These are phyloP conservation scores for Umbellularia californica DNA, from an alignment of 164 flowering plant genomes.

Conservation along the genomic window DNA sequence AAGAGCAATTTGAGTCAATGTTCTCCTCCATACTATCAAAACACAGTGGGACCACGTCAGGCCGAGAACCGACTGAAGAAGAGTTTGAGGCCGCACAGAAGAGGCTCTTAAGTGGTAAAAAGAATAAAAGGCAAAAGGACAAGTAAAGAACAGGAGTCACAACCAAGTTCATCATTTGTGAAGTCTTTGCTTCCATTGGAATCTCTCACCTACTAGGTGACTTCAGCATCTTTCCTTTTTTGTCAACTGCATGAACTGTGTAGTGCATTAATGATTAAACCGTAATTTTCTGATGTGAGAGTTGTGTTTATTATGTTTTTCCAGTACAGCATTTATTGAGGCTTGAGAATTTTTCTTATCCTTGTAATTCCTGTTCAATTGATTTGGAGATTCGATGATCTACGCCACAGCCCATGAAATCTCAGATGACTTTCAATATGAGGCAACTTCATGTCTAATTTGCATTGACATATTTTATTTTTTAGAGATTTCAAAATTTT, in stretches of 20 bases:
- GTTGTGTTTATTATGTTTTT: too few relatives aligned
- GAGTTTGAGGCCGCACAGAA: conserved; percentile 84
- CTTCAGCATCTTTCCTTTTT: neutral
- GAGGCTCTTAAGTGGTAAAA: conserved; percentile 40
- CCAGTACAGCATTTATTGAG: too few relatives aligned
- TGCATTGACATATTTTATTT: too few relatives aligned
- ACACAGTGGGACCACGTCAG: conserved; percentile 41
- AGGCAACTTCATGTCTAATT: too few relatives aligned
- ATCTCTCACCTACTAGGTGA: neutral
- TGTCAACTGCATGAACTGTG: neutral
- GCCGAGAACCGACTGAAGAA: conserved; percentile 76
- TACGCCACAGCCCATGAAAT: too few relatives aligned
- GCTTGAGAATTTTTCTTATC: too few relatives aligned
- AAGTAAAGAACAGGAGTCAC: neutral
- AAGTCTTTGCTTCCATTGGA: neutral
- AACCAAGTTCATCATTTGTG: neutral
- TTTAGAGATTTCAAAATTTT: too few relatives aligned
- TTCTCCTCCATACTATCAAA: conserved; percentile 64
- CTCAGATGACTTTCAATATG: too few relatives aligned
- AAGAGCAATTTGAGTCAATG: conserved; percentile 68
- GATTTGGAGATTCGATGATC: too few relatives aligned
- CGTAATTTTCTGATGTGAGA: too few relatives aligned
- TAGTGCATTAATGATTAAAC: neutral
- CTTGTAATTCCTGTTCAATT: too few relatives aligned
- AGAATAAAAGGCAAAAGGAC: neutral